Evolutionary conservation across 139 green algal genomes (phyloP), one percentile per base, ranked within the genome.

Genomic region (Tetradesmus lagerheimii): DNA sequence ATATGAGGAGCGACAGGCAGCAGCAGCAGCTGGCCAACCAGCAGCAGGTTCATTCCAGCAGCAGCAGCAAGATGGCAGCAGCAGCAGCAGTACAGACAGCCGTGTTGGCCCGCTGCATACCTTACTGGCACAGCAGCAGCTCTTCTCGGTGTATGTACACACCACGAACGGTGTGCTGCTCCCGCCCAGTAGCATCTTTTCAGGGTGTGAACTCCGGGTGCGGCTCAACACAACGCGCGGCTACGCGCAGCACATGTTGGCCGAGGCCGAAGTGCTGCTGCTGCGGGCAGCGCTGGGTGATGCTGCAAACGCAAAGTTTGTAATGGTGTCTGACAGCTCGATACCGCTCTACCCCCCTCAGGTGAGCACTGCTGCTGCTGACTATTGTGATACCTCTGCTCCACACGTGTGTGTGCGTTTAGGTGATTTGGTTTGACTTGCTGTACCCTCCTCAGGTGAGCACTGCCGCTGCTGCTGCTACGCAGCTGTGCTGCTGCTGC

Each of bases 21-120:
- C 18, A 31, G 57, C 57, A 31, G 20, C 57, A 71, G 57, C 57
- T 31, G 57, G n/a, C n/a, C n/a, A n/a, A n/a, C n/a, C n/a, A n/a
- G n/a, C n/a, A n/a, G n/a, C n/a, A n/a, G n/a, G n/a, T n/a, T n/a
- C n/a, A n/a, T n/a, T n/a, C n/a, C n/a, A n/a, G n/a, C n/a, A n/a
- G n/a, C n/a, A n/a, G 74, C 74, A 81, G 74, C 35, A 81, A 29
- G 18, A 78, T n/a, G n/a, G 67, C 67, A 78, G 75, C 35, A 81
- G 75, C 35, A 41, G 75, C 35, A 81, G 35, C 35, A 81, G 35
- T 6, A 25, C 4, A 29, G 35, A 47, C 75, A 47, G 34, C 34
- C 75, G 75, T 16, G 9, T 25, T 14, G 75, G 35, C 1, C 75
- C 75, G 75, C 38, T 62, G 77, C 77, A 45, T 14, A 9, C 77